Conservation (phyloP, 805 yeast genomes). For the Ogataea methylovora region DNA sequence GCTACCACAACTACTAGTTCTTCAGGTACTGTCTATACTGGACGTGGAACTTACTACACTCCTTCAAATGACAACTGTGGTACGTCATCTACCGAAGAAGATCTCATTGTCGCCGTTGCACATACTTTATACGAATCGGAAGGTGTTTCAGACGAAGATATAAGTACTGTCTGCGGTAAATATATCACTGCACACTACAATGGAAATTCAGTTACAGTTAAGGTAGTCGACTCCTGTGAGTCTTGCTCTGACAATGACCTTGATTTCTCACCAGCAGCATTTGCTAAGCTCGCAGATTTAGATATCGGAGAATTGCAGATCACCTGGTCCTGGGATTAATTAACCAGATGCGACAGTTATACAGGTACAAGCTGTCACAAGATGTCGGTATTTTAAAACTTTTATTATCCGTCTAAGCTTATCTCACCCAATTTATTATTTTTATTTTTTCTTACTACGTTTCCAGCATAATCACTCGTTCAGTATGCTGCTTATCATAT, state of each 20-base stretch:
- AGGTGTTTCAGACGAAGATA: slow-evolving; percentile 14
- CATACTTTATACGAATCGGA: slow-evolving; percentile 28
- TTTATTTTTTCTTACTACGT: too few relatives aligned
- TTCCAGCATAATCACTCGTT: too few relatives aligned
- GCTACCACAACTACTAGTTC: slow-evolving; percentile 1
- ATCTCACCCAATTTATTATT: too few relatives aligned
- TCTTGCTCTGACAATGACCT: slow-evolving; percentile 39
- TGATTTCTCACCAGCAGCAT: slow-evolving; percentile 51
- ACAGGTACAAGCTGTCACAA: slow-evolving; percentile 1
- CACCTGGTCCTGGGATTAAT: slow-evolving; percentile 35
- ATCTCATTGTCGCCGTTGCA: slow-evolving; percentile 43
- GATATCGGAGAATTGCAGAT: slow-evolving; percentile 39
- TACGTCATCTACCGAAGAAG: slow-evolving; percentile 29
- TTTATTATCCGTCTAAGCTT: too few relatives aligned
- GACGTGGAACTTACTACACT: slow-evolving; percentile 43
- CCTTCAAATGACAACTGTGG: slow-evolving; percentile 48
- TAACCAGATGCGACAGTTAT: slow-evolving; percentile 1
- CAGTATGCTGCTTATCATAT: too few relatives aligned
- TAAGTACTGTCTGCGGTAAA: slow-evolving; percentile 41
- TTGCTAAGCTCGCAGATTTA: slow-evolving; percentile 35
- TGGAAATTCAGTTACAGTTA: slow-evolving; percentile 43
- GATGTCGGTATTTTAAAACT: slow-evolving; percentile 3
- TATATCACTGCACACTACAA: slow-evolving; percentile 36
- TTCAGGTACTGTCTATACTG: slow-evolving; percentile 15
- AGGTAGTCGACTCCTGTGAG: slow-evolving; percentile 47